Evolutionary conservation across 2,329 filamentous ascomycete species (phyloP), one percentile per base, ranked within the genome.

Genomic region (Fusarium citri): DNA sequence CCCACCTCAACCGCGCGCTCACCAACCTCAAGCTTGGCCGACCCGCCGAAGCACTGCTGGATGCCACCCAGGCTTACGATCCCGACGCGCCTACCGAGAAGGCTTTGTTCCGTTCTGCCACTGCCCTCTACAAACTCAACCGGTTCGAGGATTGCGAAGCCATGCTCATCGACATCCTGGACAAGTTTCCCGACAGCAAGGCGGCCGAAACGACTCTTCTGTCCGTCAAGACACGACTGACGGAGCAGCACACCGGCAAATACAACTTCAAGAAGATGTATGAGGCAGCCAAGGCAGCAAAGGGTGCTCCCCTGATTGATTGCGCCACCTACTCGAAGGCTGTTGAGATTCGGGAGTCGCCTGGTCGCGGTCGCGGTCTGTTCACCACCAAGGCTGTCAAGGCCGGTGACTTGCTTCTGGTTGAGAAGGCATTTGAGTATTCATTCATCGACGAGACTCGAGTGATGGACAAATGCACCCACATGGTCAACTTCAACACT

Each of bases 351-450:
- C 81, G 78, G 34, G 45, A 73, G 9, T 82, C 83, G 1, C 72
- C 75, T 2, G 80, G 76, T 11, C 78, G 80, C 20, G 86, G 85
- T 4, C 79, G 80, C 4, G 87, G 87, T 0, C 74, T 88, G 0
- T 89, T 88, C 69, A 84, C 83, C 0, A 86, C 81, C 1, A 75
- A 78, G 22, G 69, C 77, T 0, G 83, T 89, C 4, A 78, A 79
- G 40, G 80, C 83, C 0, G 86, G 86, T 0, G 83, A 88, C 6
- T 76, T 88, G 3, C 73, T 89, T 1, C 69, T 89, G 2, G 88
- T 85, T 48, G 87, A 89, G 63, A 89, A 88, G 64, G 86, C 86
- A 0, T 87, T 88, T 68, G 74, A 75, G 0, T 80, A 86, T 71
- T 77, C 65, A 22, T 82, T 77, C 45, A 68, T 63, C 5, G 57